Evolutionary conservation across 192 early-diverging fungal species (phyloP), one percentile per base, ranked within the genome.

Genomic region (Neocallimastix lanati): DNA sequence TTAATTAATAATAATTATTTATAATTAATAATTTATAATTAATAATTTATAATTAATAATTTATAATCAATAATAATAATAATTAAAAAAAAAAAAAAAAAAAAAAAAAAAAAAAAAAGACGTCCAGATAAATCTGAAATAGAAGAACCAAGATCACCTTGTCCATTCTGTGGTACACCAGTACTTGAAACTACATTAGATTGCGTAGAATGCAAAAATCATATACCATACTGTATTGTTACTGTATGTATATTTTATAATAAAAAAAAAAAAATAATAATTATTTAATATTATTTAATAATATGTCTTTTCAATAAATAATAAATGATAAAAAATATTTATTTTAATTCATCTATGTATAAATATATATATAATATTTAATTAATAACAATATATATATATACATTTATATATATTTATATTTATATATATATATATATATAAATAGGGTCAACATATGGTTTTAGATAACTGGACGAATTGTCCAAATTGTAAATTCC

Each of bases 201-300:
- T 77, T 90, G 88, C 80, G 80, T 80, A 37, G 86, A 86, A 76
- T 90, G 88, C 85, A 89, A 90, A 82, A 89, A 87, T 78, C 85
- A 86, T 58, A 18, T 88, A n/a, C 88, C 87, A 21, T 90, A 90
- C 78, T 90, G 88, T 81, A 88, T 90, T 78, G 88, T 85, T n/a
- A 84, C 88, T 33, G 88, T 89, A 83, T 28, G 82, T 50, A 29
- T 9, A 78, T 29, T 36, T 76, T 76, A 29, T 4, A 78, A n/a
- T n/a, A n/a, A 25, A 28, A 7, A 7, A 77, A 37, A 2, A 18
- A 25, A 2, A 18, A 36, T 38, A 29, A 50, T 28, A 28, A 15
- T 79, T 35, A 76, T n/a, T 14, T 76, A n/a, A n/a, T n/a, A n/a
- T n/a, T n/a, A n/a, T n/a, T n/a, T n/a, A n/a, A n/a, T n/a, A n/a